Evolutionary conservation across 1,284 basidiomycete genomes (phyloP), one percentile per base, ranked within the genome.

Genomic region (Heterobasidion parviporum): DNA sequence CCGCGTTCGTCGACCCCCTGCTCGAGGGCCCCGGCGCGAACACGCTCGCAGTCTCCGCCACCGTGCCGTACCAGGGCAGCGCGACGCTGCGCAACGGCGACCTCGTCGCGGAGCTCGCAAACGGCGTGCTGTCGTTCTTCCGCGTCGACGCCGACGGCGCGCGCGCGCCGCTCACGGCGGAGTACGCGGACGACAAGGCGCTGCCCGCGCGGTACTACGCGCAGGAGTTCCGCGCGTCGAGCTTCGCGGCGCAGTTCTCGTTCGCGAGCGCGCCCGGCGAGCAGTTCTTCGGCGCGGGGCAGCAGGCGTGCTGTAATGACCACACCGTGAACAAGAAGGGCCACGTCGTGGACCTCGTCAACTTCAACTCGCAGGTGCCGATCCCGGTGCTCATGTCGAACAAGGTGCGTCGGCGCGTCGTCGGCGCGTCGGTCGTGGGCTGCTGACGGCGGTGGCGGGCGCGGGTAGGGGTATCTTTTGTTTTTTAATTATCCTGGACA

Each of bases 271-370:
- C 70, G 56, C 64, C 67, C 8, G 67, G 70, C 34, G 73, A 74
- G 56, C 68, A 70, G 61, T 69, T 74, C 57, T 73, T 68, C 60
- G 74, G 72, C 6, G 64, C 64, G 7, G 73, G 74, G 5, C 73
- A 75, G 60, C 73, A 74, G 50, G 68, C 70, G 16, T 74, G 73
- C 58, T 74, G 74, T 59, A 70, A 65, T 6, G 73, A 75, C 56
- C 64, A 74, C 60, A 68, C 69, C 2, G 69, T 75, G 7, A 75
- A 74, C 58, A 73, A 74, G 64, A 74, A 74, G 61, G 71, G 72
- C 2, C 70, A 74, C 54, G 69, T 72, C 6, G 64, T 74, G n/a
- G 73, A 74, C 60, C 54, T 75, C 38, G 65, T 74, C 44, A 73
- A 74, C 53, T 74, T 65, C 58, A 74, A 75, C 56, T 73, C 72